These are phyloP conservation scores for Mortierella sp. DNA, from an alignment of 371 early-diverging fungal genomes.

Conservation along the genomic window DNA sequence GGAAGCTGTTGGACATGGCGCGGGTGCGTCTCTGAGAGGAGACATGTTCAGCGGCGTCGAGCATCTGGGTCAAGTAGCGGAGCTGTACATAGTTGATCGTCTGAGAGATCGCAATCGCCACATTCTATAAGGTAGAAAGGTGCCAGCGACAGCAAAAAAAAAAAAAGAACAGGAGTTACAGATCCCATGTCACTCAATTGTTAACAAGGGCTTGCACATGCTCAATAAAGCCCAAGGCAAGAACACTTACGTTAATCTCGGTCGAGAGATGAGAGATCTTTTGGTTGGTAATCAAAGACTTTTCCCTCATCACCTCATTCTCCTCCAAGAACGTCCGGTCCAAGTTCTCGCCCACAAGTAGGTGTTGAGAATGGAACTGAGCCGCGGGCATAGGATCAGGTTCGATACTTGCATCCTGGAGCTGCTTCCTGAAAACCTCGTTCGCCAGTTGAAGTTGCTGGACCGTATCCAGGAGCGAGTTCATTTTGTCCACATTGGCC, in stretches of 20 bases:
- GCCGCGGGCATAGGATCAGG: conserved; percentile 40
- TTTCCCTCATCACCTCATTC: conserved; percentile 35
- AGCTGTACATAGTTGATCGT: conserved; percentile 50
- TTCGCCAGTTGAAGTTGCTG: conserved; percentile 45
- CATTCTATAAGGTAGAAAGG: conserved; percentile 19
- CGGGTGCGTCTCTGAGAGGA: conserved; percentile 40
- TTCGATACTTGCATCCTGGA: conserved; percentile 41
- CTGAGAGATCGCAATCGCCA: conserved; percentile 45
- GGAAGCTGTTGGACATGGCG: conserved; percentile 53
- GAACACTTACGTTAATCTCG: conserved; percentile 40
- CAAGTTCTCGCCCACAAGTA: conserved; percentile 35
- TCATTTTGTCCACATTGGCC: conserved; percentile 52
- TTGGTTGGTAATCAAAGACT: conserved; percentile 32
- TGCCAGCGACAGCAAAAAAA: not conserved
- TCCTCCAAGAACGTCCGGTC: conserved; percentile 48
- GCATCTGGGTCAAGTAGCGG: conserved; percentile 46
- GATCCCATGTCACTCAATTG: not conserved
- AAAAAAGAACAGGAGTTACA: not conserved
- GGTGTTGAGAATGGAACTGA: conserved; percentile 23
- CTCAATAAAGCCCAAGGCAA: not conserved
- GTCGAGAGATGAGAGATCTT: conserved; percentile 34
- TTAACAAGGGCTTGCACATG: not conserved
- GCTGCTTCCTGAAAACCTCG: conserved; percentile 45
- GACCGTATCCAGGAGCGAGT: conserved; percentile 38
- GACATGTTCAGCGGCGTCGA: conserved; percentile 50